These are phyloP conservation scores for Deuterostichococcus epilithicus DNA, from an alignment of 139 green algal genomes.

Conservation along the genomic window DNA sequence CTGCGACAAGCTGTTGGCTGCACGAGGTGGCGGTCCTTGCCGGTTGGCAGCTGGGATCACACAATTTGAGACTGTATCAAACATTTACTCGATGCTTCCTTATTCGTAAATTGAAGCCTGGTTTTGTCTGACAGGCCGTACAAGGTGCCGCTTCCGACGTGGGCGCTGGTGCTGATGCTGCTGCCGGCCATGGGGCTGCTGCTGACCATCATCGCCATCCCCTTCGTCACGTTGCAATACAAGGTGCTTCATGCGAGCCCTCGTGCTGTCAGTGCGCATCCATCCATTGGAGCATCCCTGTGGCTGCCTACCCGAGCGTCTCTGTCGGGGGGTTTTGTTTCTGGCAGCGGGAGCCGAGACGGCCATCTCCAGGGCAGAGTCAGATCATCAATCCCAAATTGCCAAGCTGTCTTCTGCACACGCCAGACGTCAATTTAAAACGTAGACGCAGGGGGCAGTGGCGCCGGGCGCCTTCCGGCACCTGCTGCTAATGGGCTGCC, in stretches of 20 bases:
- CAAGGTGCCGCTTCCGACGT: conserved; percentile 74
- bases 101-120: too few relatives aligned
- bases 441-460: background rate
- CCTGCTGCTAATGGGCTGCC: background rate
- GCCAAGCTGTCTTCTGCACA: background rate
- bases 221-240: conserved; percentile 28
- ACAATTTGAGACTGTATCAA: too few relatives aligned
- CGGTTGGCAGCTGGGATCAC: too few relatives aligned
- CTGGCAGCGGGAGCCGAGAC: too few relatives aligned
- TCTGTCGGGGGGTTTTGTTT: background rate
- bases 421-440: background rate
- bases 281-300: background rate
- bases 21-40: too few relatives aligned
- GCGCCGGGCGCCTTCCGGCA: background rate
- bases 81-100: too few relatives aligned
- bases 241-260: conserved; percentile 2
- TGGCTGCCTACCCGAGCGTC: background rate
- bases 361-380: too few relatives aligned
- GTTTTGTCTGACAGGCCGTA: conserved; percentile 47
- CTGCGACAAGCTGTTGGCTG: too few relatives aligned
- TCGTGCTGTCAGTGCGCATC: background rate
- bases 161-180: conserved; percentile 73
- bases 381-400: background rate
- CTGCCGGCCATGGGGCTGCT: conserved; percentile 71
- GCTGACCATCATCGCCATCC: conserved; percentile 52